Evolutionary conservation across 108 stramenopile species (phyloP), one percentile per base, ranked within the genome.

Genomic region (Stephanodiscus minutulus): DNA sequence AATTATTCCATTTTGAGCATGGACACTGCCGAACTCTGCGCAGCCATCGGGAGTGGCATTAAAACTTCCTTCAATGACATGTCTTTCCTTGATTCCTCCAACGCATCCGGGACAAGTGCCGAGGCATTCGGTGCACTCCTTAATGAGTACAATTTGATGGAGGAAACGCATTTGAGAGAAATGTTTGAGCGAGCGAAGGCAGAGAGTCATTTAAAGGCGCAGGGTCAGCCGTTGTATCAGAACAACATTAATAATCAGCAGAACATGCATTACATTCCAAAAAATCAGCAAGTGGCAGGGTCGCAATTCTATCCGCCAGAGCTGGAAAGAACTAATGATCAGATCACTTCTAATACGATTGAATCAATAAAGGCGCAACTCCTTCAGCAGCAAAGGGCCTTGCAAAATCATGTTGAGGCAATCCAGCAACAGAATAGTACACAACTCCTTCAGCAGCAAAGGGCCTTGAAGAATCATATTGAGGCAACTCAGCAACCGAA

Each of bases 51-150:
- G 50, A 7, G 50, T 2, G 7, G 24, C 6, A 12, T 1, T 41
- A 12, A 12, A 1, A 1, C 39, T 11, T 21, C 50, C 50, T 52
- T 52, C 9, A 36, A 59, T 59, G 2, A 17, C 31, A 41, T 44
- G 1, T 69, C 68, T 27, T 12, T 46, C n/a, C 31, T 70, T 39
- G 18, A 36, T 28, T 48, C 47, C 3, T 47, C 72, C 41, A 48
- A 73, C 6, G 41, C 28, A 2, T 46, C 63, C 28, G 56, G 55
- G 27, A 46, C 27, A 21, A 73, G 56, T 46, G 53, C 43, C 27
- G 41, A 73, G 18, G 72, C 47, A 47, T 64, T 73, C 35, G 64
- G 47, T 53, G 33, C 39, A 7, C 36, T 73, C 3, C 63, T 73
- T 11, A 64, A 64, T 29, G 64, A 73, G 21, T 73, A 61, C 22